A percentile compares a stretch with the other conserved stretches of the same genome.
Evolutionary conservation across 805 yeast species (phyloP).

Genomic region (Spathaspora gorwiae): DNA sequence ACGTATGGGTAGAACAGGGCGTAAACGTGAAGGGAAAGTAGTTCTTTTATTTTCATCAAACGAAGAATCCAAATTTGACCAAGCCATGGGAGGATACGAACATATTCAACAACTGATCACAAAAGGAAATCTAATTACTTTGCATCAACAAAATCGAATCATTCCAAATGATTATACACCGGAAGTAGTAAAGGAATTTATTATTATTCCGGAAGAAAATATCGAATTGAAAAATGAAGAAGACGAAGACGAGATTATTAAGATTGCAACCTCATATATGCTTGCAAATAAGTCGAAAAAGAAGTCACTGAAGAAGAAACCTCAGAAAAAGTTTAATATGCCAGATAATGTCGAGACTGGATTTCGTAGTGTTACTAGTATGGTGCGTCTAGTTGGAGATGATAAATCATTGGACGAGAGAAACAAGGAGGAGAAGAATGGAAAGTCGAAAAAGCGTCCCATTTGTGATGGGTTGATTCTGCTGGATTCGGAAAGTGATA

Average conservation of each 20-base stretch:
- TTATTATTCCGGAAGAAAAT: constrained; percentile 72
- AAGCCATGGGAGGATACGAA: constrained; percentile 80
- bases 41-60: constrained; percentile 68
- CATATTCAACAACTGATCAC: constrained; percentile 69
- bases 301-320: constrained; percentile 14
- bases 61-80: constrained; percentile 75
- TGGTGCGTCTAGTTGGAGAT: constrained; percentile 16
- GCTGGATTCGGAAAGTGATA: constrained; percentile 2
- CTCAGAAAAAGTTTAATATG: constrained; percentile 55
- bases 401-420: not conserved
- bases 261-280: constrained; percentile 64
- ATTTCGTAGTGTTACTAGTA: constrained; percentile 47
- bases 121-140: constrained; percentile 39
- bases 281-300: constrained; percentile 20
- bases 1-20: constrained; percentile 97
- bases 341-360: constrained; percentile 70
- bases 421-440: not conserved
- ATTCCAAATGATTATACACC: constrained; percentile 60
- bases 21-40: constrained; percentile 86
- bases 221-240: constrained; percentile 51
- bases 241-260: constrained; percentile 61
- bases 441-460: not conserved
- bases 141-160: constrained; percentile 57
- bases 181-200: constrained; percentile 46
- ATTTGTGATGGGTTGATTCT: not conserved